Conservation (phyloP, 2,329 filamentous ascomycete species). For the Sclerotinia spermophila region DNA sequence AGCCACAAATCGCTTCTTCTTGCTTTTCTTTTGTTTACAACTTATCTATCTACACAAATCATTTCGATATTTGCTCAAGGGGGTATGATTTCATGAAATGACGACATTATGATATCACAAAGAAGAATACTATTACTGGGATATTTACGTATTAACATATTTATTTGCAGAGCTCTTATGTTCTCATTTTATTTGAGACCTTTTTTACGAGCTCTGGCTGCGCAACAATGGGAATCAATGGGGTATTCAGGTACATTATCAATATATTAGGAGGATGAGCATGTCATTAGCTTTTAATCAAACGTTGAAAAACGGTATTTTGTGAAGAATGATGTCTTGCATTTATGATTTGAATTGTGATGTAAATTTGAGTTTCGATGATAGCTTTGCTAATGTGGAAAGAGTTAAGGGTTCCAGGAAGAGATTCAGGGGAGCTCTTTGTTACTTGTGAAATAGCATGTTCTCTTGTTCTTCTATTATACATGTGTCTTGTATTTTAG, state of each 20-base stretch:
- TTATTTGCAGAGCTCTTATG: constrained; percentile 2
- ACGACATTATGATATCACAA: neutral
- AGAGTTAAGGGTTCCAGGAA: neutral
- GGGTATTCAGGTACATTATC: neutral
- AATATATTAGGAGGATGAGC: neutral
- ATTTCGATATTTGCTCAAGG: neutral
- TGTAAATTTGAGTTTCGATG: neutral
- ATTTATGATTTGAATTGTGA: neutral
- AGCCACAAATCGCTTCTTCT: neutral
- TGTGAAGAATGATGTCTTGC: neutral
- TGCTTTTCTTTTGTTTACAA: neutral
- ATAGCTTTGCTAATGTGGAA: neutral
- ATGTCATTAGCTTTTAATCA: constrained; percentile 10
- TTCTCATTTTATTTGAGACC: neutral
- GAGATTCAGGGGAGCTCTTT: neutral
- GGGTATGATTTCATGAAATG: neutral
- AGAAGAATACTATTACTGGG: neutral
- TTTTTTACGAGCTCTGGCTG: constrained; percentile 4
- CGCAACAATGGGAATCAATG: neutral
- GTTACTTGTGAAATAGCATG: neutral
- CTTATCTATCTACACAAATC: neutral
- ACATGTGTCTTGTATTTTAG: neutral
- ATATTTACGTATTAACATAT: neutral
- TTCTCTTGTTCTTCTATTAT: neutral
- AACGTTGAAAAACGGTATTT: neutral